Conservation (phyloP, 495 filamentous ascomycete genomes). For the Penicillium taxi region DNA sequence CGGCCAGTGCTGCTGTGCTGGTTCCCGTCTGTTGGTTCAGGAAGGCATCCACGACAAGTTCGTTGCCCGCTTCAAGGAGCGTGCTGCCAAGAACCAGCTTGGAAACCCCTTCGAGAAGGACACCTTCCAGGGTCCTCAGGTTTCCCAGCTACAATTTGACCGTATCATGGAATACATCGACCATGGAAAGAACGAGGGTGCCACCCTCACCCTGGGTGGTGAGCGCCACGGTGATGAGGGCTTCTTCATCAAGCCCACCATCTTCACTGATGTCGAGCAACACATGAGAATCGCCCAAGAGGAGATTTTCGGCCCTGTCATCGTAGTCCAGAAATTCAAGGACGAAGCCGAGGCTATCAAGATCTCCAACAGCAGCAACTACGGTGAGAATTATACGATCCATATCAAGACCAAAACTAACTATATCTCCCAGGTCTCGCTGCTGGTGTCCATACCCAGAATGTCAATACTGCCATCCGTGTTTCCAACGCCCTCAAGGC, state of each 20-base stretch:
- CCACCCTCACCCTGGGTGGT: slow-evolving; percentile 77
- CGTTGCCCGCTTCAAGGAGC: slow-evolving; percentile 76
- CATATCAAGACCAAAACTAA: background rate
- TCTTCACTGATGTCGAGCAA: slow-evolving; percentile 80
- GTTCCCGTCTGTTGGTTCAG: slow-evolving; percentile 92
- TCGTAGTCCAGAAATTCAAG: slow-evolving; percentile 90
- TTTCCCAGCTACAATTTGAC: slow-evolving; percentile 91
- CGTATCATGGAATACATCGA: slow-evolving; percentile 98
- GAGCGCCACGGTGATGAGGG: slow-evolving; percentile 82
- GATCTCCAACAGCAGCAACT: slow-evolving; percentile 72
- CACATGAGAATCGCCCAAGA: slow-evolving; percentile 99
- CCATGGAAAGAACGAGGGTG: slow-evolving; percentile 77
- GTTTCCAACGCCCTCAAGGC: slow-evolving; percentile 75
- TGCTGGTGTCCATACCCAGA: slow-evolving; percentile 83
- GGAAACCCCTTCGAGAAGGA: slow-evolving; percentile 81
- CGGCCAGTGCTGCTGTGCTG: slow-evolving; percentile 97
- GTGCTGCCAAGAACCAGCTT: slow-evolving; percentile 72
- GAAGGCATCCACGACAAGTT: slow-evolving; percentile 96
- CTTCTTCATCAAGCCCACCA: slow-evolving; percentile 97
- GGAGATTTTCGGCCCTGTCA: slow-evolving; percentile 96
- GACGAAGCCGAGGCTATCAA: slow-evolving; percentile 76
- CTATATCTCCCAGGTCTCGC: slow-evolving; percentile 54
- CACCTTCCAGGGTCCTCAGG: slow-evolving; percentile 97
- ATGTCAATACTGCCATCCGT: slow-evolving; percentile 88
- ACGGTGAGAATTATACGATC: slow-evolving; percentile 33